These are phyloP conservation scores for Phaeosphaeriaceae sp. DNA, from an alignment of 2,329 filamentous ascomycete species.

Conservation along the genomic window DNA sequence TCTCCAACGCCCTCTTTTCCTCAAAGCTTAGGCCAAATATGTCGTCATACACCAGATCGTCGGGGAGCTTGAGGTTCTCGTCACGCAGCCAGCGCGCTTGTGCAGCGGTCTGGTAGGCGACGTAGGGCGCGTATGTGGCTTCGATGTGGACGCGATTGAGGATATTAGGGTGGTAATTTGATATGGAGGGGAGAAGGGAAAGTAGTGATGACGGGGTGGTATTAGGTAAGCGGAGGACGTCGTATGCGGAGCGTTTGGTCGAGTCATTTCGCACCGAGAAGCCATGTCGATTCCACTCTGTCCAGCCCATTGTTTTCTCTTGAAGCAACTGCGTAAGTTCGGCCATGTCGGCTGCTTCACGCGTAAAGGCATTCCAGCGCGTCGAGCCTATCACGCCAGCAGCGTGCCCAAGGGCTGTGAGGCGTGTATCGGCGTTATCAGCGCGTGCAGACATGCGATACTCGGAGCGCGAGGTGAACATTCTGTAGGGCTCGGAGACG, in stretches of 20 bases:
- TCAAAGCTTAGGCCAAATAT: slow-evolving; percentile 80
- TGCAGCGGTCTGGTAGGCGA: slow-evolving; percentile 72
- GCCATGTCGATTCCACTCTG: slow-evolving; percentile 73
- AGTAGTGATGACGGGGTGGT: slow-evolving; percentile 66
- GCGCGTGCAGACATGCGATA: slow-evolving; percentile 91
- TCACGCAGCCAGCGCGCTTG: slow-evolving; percentile 75
- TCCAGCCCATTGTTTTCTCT: slow-evolving; percentile 63
- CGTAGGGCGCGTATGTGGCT: slow-evolving; percentile 85
- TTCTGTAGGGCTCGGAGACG: slow-evolving; percentile 94
- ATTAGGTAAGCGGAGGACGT: slow-evolving; percentile 71
- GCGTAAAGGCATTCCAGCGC: slow-evolving; percentile 75
- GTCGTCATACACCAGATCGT: slow-evolving; percentile 75
- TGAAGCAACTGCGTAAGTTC: slow-evolving; percentile 69
- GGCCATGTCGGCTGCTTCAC: slow-evolving; percentile 71
- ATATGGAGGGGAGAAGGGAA: slow-evolving; percentile 63
- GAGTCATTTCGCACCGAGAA: slow-evolving; percentile 73
- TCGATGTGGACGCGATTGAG: slow-evolving; percentile 78
- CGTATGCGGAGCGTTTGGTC: slow-evolving; percentile 73
- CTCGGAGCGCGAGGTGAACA: slow-evolving; percentile 97
- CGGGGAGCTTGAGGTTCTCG: slow-evolving; percentile 74
- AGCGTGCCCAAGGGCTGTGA: slow-evolving; percentile 78
- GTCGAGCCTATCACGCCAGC: slow-evolving; percentile 80
- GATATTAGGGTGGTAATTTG: slow-evolving; percentile 64
- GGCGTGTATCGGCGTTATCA: slow-evolving; percentile 89
- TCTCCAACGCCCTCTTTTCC: slow-evolving; percentile 74